Percentiles rank a stretch among this genome's conserved stretches.
Evolutionary conservation across 164 flowering plant species (phyloP).

Genomic region (Nelumbo lutea): DNA sequence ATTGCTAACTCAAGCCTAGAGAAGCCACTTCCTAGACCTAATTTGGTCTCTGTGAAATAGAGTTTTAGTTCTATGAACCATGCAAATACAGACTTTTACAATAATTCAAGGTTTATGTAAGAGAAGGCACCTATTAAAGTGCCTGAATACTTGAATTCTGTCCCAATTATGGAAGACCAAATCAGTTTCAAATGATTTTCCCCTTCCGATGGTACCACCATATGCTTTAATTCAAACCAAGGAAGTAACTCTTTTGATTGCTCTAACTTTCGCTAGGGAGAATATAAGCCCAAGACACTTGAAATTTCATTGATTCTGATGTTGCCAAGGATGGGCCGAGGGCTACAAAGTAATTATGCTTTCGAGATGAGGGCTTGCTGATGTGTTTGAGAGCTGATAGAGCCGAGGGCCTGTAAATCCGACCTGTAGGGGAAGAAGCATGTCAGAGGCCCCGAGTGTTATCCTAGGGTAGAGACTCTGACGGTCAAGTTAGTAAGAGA

Average conservation of each 20-base stretch:
- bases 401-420: too few relatives aligned
- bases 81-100: conserved; percentile 27
- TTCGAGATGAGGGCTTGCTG: too few relatives aligned
- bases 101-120: conserved; percentile 34
- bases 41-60: conserved; percentile 21
- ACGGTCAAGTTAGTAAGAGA: too few relatives aligned
- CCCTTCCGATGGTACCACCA: conserved; percentile 23
- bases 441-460: too few relatives aligned
- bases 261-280: conserved; percentile 73
- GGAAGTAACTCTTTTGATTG: conserved; percentile 74
- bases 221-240: conserved; percentile 59
- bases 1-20: conserved; percentile 29
- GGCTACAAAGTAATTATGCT: too few relatives aligned
- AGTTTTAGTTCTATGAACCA: conserved; percentile 29
- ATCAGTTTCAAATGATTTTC: conserved; percentile 24
- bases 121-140: conserved; percentile 48
- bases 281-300: conserved; percentile 47
- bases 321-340: too few relatives aligned
- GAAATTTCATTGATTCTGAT: conserved; percentile 66
- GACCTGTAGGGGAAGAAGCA: too few relatives aligned
- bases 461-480: too few relatives aligned
- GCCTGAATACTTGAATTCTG: conserved; percentile 23
- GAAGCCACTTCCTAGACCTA: conserved; percentile 28
- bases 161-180: conserved; percentile 20
- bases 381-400: too few relatives aligned